Conservation (phyloP, 2,329 filamentous ascomycete genomes). For the Hortaea sp. region DNA sequence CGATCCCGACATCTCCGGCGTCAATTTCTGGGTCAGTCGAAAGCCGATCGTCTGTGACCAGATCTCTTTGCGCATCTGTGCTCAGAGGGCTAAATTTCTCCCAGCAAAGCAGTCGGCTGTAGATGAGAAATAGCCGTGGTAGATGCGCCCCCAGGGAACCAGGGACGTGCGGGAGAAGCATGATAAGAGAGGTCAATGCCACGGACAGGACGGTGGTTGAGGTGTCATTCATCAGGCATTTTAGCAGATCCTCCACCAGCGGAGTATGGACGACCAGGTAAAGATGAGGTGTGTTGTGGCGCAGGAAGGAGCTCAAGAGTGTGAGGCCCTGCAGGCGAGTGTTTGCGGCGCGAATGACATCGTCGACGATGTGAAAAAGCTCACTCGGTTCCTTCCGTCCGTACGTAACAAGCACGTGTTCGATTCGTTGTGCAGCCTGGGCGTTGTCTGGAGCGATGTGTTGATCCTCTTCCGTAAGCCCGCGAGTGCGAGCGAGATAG, state of each 20-base stretch:
- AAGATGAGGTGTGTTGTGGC: slow-evolving; percentile 68
- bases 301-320: slow-evolving; percentile 62
- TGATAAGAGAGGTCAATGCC: slow-evolving; percentile 63
- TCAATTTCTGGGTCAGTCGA: slow-evolving; percentile 26
- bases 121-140: slow-evolving; percentile 69
- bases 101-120: slow-evolving; percentile 72
- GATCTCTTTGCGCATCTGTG: slow-evolving; percentile 22
- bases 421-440: slow-evolving; percentile 38
- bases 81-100: slow-evolving; percentile 41
- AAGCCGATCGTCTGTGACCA: slow-evolving; percentile 26
- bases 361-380: slow-evolving; percentile 56
- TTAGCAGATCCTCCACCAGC: slow-evolving; percentile 60
- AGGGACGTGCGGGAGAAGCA: slow-evolving; percentile 75
- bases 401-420: slow-evolving; percentile 43
- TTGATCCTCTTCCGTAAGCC: slow-evolving; percentile 25
- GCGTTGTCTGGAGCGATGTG: slow-evolving; percentile 34
- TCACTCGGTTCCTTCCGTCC: slow-evolving; percentile 64
- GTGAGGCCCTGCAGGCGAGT: slow-evolving; percentile 55
- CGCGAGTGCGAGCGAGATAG: slow-evolving; percentile 33
- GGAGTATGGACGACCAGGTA: slow-evolving; percentile 63
- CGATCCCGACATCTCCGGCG: slow-evolving; percentile 27
- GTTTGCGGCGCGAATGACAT: slow-evolving; percentile 53
- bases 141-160: slow-evolving; percentile 59
- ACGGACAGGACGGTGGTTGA: slow-evolving; percentile 68
- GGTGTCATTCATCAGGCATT: slow-evolving; percentile 66